Conservation (phyloP, 192 early-diverging fungal species). For the Coemansia asiatica region DNA sequence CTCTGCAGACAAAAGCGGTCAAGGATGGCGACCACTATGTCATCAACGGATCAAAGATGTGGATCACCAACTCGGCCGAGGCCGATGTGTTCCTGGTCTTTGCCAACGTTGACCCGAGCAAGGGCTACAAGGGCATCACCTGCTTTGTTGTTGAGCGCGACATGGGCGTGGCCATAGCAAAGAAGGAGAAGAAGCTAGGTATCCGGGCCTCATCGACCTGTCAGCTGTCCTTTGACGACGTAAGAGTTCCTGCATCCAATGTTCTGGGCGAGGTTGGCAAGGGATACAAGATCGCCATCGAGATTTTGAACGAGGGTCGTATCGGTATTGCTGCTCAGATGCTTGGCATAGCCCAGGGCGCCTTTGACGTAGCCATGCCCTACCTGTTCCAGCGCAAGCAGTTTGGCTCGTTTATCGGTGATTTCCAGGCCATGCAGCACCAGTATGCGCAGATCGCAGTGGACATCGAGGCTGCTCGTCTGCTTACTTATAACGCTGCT, state of each 20-base stretch:
- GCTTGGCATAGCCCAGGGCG: slow-evolving; percentile 95
- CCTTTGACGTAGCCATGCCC: slow-evolving; percentile 80
- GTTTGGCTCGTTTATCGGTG: slow-evolving; percentile 79
- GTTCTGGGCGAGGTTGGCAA: slow-evolving; percentile 91
- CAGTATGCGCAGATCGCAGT: slow-evolving; percentile 82
- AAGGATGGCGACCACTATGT: slow-evolving; percentile 88
- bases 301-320: slow-evolving; percentile 97
- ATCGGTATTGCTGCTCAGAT: slow-evolving; percentile 99
- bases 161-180: slow-evolving; percentile 87
- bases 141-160: slow-evolving; percentile 94
- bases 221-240: slow-evolving; percentile 88
- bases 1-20: slow-evolving; percentile 80
- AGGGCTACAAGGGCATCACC: slow-evolving; percentile 96
- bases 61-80: slow-evolving; percentile 95
- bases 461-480: slow-evolving; percentile 95
- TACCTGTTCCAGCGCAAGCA: slow-evolving; percentile 96
- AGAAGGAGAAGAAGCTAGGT: slow-evolving; percentile 98
- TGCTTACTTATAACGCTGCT: slow-evolving; percentile 97
- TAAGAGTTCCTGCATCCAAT: slow-evolving; percentile 81
- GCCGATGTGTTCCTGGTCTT: slow-evolving; percentile 97
- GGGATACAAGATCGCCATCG: slow-evolving; percentile 98
- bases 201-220: slow-evolving; percentile 97
- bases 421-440: slow-evolving; percentile 87
- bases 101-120: slow-evolving; percentile 91
- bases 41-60: slow-evolving; percentile 88